phyloP scores from a whole-genome alignment of 2,329 filamentous ascomycete species.

The Penicillium sp. region DNA sequence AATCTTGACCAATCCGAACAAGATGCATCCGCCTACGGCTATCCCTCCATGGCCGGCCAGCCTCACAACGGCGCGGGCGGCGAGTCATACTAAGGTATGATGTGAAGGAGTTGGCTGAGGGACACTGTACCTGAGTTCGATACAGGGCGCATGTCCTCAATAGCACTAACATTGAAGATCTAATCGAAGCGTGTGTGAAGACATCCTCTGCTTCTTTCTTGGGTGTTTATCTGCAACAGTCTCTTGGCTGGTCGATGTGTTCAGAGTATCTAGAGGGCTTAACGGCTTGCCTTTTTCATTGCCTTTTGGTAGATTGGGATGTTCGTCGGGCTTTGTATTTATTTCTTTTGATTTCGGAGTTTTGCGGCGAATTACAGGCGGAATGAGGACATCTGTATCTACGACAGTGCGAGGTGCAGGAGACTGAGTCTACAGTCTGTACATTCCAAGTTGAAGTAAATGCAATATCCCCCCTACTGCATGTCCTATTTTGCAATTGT shows the following conservation, averaged over 20 bases:
- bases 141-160: background rate
- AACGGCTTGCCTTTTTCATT: background rate
- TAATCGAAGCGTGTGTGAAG: slow-evolving; percentile 2
- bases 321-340: background rate
- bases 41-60: slow-evolving; percentile 48
- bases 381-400: slow-evolving; percentile 4
- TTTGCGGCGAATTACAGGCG: background rate
- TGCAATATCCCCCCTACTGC: background rate
- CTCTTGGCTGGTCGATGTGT: background rate
- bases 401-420: slow-evolving; percentile 3
- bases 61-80: slow-evolving; percentile 50
- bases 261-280: background rate
- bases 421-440: slow-evolving; percentile 2
- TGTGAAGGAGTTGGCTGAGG: background rate
- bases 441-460: slow-evolving; percentile 4
- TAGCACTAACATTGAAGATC: background rate
- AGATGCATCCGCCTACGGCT: slow-evolving; percentile 46
- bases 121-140: background rate
- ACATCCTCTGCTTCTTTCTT: slow-evolving; percentile 8
- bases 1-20: slow-evolving; percentile 48
- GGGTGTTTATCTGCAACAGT: background rate
- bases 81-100: slow-evolving; percentile 42
- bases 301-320: background rate
- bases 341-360: background rate
- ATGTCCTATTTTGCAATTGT: background rate